Percentiles rank a stretch among this genome's conserved stretches.
Conservation (phyloP, 495 filamentous ascomycete genomes). For the Trichoderma orchidacearum region DNA sequence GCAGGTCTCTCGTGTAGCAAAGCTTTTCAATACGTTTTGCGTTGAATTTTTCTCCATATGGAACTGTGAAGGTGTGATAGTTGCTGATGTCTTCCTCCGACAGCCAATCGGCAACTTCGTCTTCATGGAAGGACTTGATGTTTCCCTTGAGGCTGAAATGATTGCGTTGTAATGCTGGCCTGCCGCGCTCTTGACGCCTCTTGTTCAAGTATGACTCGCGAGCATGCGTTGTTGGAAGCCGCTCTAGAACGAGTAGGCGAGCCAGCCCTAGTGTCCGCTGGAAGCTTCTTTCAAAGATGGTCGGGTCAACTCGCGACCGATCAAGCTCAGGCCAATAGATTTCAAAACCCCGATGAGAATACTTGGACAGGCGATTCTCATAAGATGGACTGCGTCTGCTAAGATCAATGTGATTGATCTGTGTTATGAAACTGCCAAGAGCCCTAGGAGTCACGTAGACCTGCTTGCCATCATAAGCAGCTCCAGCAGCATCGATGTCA, state of each 20-base stretch:
- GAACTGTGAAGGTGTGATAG: constrained; percentile 67
- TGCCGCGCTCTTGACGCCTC: constrained; percentile 53
- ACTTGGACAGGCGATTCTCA: constrained; percentile 79
- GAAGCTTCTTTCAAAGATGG: constrained; percentile 73
- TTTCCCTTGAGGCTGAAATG: constrained; percentile 33
- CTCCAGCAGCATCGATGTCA: constrained; percentile 72
- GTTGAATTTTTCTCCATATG: constrained; percentile 57
- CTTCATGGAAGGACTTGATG: constrained; percentile 56
- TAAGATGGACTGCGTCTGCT: constrained; percentile 69
- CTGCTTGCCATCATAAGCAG: constrained; percentile 63
- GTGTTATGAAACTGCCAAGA: constrained; percentile 61
- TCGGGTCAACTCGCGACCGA: constrained; percentile 60
- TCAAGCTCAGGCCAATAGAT: constrained; percentile 64
- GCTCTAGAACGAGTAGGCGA: constrained; percentile 64
- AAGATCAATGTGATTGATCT: constrained; percentile 68
- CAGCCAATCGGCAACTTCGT: constrained; percentile 73
- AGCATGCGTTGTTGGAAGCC: constrained; percentile 48
- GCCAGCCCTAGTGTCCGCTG: constrained; percentile 62
- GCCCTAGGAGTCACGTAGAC: constrained; percentile 61
- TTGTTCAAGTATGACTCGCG: constrained; percentile 53
- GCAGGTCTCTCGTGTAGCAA: constrained; percentile 61
- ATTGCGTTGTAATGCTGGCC: constrained; percentile 29
- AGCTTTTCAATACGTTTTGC: constrained; percentile 65
- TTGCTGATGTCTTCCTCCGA: constrained; percentile 57
- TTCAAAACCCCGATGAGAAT: constrained; percentile 71